Conservation (phyloP, 2,329 filamentous ascomycete species). For the Drechslerella stenobrocha region DNA sequence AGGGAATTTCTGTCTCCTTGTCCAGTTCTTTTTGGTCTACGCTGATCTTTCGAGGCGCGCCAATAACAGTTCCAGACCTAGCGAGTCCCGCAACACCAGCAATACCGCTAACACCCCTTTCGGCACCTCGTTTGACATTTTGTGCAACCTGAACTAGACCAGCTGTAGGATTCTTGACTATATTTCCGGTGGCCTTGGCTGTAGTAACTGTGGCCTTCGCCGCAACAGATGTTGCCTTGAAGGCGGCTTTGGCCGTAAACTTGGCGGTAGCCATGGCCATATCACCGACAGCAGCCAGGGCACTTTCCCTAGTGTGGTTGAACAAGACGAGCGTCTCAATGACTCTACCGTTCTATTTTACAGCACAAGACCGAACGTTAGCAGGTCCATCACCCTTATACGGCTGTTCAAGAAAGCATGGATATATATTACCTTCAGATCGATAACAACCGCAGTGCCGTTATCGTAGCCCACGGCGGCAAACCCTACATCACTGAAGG, state of each 20-base stretch:
- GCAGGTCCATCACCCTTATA: too few relatives aligned
- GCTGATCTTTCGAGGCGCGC: constrained; percentile 63
- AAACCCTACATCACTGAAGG: constrained; percentile 91
- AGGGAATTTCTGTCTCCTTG: constrained; percentile 70
- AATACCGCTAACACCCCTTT: constrained; percentile 5
- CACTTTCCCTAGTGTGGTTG: constrained; percentile 14
- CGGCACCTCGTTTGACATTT: constrained; percentile 67
- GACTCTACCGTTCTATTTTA: constrained; percentile 68
- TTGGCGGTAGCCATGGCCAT: constrained; percentile 3
- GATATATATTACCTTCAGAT: constrained; percentile 72
- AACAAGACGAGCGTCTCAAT: constrained; percentile 67
- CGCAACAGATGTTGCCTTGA: neutral
- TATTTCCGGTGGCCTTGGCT: constrained; percentile 6
- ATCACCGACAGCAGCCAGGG: neutral
- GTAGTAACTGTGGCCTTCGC: constrained; percentile 7
- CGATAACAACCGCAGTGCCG: constrained; percentile 78
- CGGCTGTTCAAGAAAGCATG: too few relatives aligned
- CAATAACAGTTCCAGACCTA: constrained; percentile 3
- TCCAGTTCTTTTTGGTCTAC: constrained; percentile 59
- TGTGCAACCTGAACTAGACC: constrained; percentile 69
- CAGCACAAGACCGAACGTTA: too few relatives aligned
- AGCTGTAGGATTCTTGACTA: constrained; percentile 20
- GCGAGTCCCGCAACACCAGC: constrained; percentile 5
- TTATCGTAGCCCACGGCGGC: constrained; percentile 82
- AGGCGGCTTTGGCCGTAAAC: neutral